These are phyloP conservation scores for Solanum paucissectum DNA, from an alignment of 257 asterid species.

Conservation along the genomic window DNA sequence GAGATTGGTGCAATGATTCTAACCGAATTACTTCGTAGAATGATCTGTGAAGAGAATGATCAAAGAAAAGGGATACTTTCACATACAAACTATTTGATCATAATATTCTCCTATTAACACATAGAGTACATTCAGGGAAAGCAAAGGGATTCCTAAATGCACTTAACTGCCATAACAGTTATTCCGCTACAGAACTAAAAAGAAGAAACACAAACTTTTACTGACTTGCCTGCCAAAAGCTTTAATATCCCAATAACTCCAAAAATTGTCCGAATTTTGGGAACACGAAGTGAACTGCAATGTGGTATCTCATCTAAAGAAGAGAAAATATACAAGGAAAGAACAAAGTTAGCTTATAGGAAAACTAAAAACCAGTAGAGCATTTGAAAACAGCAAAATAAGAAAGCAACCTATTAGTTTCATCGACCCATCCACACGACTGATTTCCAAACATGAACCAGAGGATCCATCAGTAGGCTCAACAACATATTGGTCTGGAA, in stretches of 20 bases:
- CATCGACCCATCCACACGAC: conserved; percentile 59
- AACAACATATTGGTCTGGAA: conserved; percentile 61
- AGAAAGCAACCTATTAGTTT: conserved; percentile 33
- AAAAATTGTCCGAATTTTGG: conserved; percentile 54
- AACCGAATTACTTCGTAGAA: background rate
- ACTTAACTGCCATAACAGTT: background rate
- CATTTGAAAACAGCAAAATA: background rate
- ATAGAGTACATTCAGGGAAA: background rate
- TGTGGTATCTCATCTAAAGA: conserved; percentile 58
- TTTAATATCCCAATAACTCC: conserved; percentile 82
- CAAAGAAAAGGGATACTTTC: background rate
- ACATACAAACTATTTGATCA: background rate
- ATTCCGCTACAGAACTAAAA: background rate
- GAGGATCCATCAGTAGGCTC: conserved; percentile 91
- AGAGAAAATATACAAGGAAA: background rate
- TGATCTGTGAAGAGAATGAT: background rate
- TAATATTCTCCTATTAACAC: background rate
- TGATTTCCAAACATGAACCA: conserved; percentile 50
- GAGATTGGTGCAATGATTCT: background rate
- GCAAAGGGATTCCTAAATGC: background rate
- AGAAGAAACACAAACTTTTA: background rate
- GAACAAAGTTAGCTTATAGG: background rate
- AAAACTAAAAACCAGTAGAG: background rate
- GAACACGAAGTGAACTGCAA: conserved; percentile 49
- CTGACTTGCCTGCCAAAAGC: conserved; percentile 60